phyloP scores from a whole-genome alignment of 1,139 yeast genomes.

The Kurtzmaniella quercitrusa region DNA sequence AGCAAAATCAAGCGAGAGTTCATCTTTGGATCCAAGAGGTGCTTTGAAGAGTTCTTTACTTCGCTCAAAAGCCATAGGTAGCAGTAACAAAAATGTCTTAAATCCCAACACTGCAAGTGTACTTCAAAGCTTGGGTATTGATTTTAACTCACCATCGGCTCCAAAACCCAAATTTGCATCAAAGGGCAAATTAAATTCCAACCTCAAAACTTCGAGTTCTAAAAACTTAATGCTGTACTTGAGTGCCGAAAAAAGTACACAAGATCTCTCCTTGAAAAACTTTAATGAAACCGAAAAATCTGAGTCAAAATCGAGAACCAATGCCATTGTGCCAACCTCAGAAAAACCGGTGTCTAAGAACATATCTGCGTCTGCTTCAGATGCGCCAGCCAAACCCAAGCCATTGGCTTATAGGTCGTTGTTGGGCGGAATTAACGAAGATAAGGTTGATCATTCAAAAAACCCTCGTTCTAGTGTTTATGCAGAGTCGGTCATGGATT shows the following conservation, averaged over 20 bases:
- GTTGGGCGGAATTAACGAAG: constrained; percentile 23
- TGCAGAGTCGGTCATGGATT: background rate
- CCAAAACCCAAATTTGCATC: constrained; percentile 20
- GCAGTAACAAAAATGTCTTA: constrained; percentile 16
- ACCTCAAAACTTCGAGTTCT: constrained; percentile 43
- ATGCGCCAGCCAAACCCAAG: constrained; percentile 6
- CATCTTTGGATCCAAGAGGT: constrained; percentile 38
- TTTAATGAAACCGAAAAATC: constrained; percentile 15
- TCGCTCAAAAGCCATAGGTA: constrained; percentile 35
- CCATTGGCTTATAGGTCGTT: constrained; percentile 18
- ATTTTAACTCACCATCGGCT: constrained; percentile 18
- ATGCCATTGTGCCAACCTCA: constrained; percentile 7
- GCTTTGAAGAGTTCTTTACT: constrained; percentile 24
- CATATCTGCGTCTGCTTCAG: constrained; percentile 4
- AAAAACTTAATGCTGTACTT: constrained; percentile 37
- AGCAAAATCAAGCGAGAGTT: constrained; percentile 17
- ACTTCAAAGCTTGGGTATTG: constrained; percentile 43
- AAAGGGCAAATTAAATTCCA: constrained; percentile 21
- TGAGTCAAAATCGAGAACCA: background rate
- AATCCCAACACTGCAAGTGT: constrained; percentile 36
- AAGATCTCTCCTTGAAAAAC: constrained; percentile 15
- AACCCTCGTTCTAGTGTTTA: background rate
- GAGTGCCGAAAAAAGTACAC: constrained; percentile 11
- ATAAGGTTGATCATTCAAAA: constrained; percentile 8
- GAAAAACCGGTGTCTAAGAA: too few relatives aligned